Evolutionary conservation across 805 yeast species (phyloP), one percentile per base, ranked within the genome.

Genomic region (Monosporozyma yasuniensis): DNA sequence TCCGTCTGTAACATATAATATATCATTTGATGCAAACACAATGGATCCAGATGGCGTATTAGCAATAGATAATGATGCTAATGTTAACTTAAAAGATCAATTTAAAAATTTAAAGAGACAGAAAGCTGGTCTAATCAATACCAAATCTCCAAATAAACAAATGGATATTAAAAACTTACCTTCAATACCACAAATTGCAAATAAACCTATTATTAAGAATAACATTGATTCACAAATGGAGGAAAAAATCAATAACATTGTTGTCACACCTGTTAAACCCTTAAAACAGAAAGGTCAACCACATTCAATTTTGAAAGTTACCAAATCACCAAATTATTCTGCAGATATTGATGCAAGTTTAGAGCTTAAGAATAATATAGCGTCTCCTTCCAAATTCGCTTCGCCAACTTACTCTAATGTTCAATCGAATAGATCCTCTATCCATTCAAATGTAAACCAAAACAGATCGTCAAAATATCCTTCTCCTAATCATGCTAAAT

Each of bases 41-140:
- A 44, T 44, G 2, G 56, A 56, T 32, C 47, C 59, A 12, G 66
- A 64, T 49, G 43, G 51, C 12, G 44, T 57, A 22, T 50, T 65
- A 14, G 68, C 68, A 0, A 58, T 65, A 16, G 69, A 65, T 50
- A 49, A 53, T 11, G 58, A 61, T 30, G 69, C 67, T 3, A 65
- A 65, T 49, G 69, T 65, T 10, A 59, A 59, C 50, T 47, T 65
- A 23, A 65, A 63, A 49, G 28, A 55, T 35, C 69, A 65, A 48
- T 59, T 54, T 10, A 57, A 54, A 47, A 65, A 64, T 45, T 44
- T 64, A 8, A 51, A 52, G 47, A 56, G 47, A 27, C 39, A 22
- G 14, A 44, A 44, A 27, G 42, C 42, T 32, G 25, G 23, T 18
- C 10, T 18, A 7, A 18, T 18, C 21, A 18, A 10, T 4, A 18